Percentiles rank a stretch among this genome's conserved stretches.
These are phyloP conservation scores for Rhododendron henanense DNA, from an alignment of 148 eudicot genomes.

Conservation along the genomic window DNA sequence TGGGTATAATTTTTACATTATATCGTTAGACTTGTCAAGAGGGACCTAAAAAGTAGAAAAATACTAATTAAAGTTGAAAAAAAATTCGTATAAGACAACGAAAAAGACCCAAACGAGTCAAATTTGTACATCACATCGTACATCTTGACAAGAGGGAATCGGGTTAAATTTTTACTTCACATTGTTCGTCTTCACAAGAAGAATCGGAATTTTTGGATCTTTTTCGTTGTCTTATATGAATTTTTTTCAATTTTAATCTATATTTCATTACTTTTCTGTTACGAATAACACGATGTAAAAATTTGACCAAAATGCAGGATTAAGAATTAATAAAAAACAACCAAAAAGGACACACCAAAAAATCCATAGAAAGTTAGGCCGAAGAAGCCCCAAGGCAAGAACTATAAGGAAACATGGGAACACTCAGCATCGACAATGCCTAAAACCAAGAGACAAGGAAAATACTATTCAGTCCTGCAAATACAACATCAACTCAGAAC, in stretches of 20 bases:
- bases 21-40: too few relatives aligned
- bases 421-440: not conserved
- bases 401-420: not conserved
- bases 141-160: too few relatives aligned
- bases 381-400: not conserved
- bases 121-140: not conserved
- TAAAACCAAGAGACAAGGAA: not conserved
- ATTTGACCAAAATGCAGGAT: not conserved
- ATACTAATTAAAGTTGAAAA: too few relatives aligned
- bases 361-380: too few relatives aligned
- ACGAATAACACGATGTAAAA: too few relatives aligned
- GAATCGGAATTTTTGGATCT: not conserved
- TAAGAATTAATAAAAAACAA: too few relatives aligned
- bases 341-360: too few relatives aligned
- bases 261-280: not conserved
- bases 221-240: not conserved
- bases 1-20: too few relatives aligned
- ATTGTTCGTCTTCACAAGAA: not conserved
- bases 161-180: too few relatives aligned
- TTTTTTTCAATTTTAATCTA: not conserved
- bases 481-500: not conserved
- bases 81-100: too few relatives aligned
- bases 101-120: too few relatives aligned
- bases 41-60: too few relatives aligned
- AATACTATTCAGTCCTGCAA: not conserved